A percentile compares a stretch with the other conserved stretches of the same genome.
phyloP scores from a whole-genome alignment of 495 filamentous ascomycete species.

The Stereocaulon alpinum region DNA sequence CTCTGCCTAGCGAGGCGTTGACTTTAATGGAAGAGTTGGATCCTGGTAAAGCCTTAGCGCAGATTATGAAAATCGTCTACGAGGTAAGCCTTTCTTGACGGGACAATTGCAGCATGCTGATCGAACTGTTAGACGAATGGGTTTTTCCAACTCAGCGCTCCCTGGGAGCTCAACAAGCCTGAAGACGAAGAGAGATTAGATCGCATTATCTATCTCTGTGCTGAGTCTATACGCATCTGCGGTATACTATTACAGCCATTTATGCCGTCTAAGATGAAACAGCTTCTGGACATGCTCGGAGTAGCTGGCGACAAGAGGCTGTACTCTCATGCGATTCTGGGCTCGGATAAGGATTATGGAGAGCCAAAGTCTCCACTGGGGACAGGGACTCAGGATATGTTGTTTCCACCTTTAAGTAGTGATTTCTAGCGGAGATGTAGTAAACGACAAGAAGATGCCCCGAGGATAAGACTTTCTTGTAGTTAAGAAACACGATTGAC shows the following conservation, averaged over 20 bases:
- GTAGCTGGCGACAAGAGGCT: slow-evolving; percentile 50
- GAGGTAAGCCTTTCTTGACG: slow-evolving; percentile 31
- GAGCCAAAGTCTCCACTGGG: slow-evolving; percentile 31
- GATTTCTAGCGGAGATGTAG: slow-evolving; percentile 23
- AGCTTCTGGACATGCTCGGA: slow-evolving; percentile 67
- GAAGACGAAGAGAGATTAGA: slow-evolving; percentile 32
- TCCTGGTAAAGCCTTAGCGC: slow-evolving; percentile 51
- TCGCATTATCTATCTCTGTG: slow-evolving; percentile 53
- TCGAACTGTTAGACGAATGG: slow-evolving; percentile 51
- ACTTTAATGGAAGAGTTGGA: slow-evolving; percentile 54
- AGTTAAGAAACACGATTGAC: no score
- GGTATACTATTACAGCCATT: slow-evolving; percentile 85
- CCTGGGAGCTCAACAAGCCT: slow-evolving; percentile 39
- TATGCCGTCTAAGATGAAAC: slow-evolving; percentile 69
- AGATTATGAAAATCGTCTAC: slow-evolving; percentile 53
- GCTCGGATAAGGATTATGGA: slow-evolving; percentile 62
- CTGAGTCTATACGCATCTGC: slow-evolving; percentile 68
- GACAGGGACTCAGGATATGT: slow-evolving; percentile 34
- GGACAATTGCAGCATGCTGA: neutral
- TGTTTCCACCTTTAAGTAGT: slow-evolving; percentile 48
- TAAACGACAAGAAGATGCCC: neutral
- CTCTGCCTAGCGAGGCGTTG: slow-evolving; percentile 34
- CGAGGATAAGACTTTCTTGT: neutral
- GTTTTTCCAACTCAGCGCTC: slow-evolving; percentile 49
- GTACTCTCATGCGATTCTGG: slow-evolving; percentile 44